Evolutionary conservation across 2,329 filamentous ascomycete species (phyloP), one percentile per base, ranked within the genome.

Genomic region (Pseudogymnoascus sp.): DNA sequence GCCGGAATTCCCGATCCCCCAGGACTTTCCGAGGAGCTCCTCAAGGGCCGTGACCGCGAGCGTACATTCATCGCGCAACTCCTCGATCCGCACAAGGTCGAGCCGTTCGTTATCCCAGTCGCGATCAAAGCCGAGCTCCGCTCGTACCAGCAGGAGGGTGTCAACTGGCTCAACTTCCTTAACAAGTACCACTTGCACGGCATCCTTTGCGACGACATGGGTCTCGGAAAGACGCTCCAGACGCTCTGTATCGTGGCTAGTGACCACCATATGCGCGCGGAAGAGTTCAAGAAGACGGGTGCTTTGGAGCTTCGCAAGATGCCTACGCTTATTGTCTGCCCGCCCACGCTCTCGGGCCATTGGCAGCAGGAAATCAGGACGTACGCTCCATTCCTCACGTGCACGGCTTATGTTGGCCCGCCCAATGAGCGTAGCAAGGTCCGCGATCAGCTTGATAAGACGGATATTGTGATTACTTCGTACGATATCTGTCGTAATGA

Each of bases 201-300:
- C 58, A 97, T 99, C 74, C 89, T 99, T 64, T 99, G 94, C 72
- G 94, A 99, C 71, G 94, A 99, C 74, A 99, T 99, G 94, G 94
- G 94, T 71, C 88, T 99, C 29, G 94, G 94, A 59, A 99, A 99
- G 78, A 99, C 94, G 1, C 78, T 99, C 9, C 94, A 99, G 74
- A 99, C 95, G 0, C 84, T 99, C 21, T 99, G 94, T 74, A 99
- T 99, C 70, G 92, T 99, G 45, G 93, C 94, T 8, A 97, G 92
- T 75, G 94, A 99, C 72, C 94, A 99, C 72, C 93, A 99, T 73
- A 81, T 95, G 71, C 87, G 94, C 64, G 91, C 90, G 0, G 90
- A 97, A 71, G 92, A 97, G 71, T 97, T 88, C 72, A 86, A 86
- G 29, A 91, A 88, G 75, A 95, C 92, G 0, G 83, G 87, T 55